A percentile compares a stretch with the other conserved stretches of the same genome.
phyloP scores from a whole-genome alignment of 345 rosid species.

The Melastoma malabathricum region DNA sequence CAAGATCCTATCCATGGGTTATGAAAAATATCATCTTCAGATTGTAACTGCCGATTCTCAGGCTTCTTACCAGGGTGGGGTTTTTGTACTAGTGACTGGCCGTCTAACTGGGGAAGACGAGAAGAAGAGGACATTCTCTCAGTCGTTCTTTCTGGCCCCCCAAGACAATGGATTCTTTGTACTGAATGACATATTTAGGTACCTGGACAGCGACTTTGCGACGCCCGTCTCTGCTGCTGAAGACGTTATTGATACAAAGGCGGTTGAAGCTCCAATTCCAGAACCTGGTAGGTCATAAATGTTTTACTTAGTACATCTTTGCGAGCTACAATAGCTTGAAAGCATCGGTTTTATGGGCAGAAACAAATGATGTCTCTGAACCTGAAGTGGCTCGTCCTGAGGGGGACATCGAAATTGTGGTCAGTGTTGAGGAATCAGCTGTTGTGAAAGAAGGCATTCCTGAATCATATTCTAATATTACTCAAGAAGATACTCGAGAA shows the following conservation, averaged over 20 bases:
- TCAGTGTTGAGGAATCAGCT: conserved; percentile 16
- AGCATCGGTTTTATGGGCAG: conserved; percentile 10
- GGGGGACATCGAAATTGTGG: conserved; percentile 15
- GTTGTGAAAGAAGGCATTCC: conserved; percentile 16
- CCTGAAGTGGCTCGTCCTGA: conserved; percentile 2
- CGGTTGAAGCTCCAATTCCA: conserved; percentile 11
- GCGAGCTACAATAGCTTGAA: background rate
- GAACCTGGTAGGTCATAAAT: conserved; percentile 23
- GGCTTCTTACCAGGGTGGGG: conserved; percentile 29
- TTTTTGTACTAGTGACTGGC: conserved; percentile 60
- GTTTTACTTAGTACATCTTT: background rate
- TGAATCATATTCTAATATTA: conserved; percentile 5
- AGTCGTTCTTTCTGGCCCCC: conserved; percentile 66
- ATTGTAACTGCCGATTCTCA: conserved; percentile 59
- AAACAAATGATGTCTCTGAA: conserved; percentile 11
- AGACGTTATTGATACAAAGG: conserved; percentile 10
- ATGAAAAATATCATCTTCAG: conserved; percentile 32
- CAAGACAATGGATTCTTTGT: conserved; percentile 54
- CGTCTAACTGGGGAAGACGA: conserved; percentile 35
- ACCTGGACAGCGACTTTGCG: conserved; percentile 22
- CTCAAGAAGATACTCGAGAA: conserved; percentile 9
- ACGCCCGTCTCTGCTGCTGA: conserved; percentile 7
- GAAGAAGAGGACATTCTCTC: conserved; percentile 32
- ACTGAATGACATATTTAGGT: conserved; percentile 59
- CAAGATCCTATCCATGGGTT: conserved; percentile 43